These are phyloP conservation scores for Clathrus columnatus DNA, from an alignment of 768 basidiomycete genomes.

Conservation along the genomic window DNA sequence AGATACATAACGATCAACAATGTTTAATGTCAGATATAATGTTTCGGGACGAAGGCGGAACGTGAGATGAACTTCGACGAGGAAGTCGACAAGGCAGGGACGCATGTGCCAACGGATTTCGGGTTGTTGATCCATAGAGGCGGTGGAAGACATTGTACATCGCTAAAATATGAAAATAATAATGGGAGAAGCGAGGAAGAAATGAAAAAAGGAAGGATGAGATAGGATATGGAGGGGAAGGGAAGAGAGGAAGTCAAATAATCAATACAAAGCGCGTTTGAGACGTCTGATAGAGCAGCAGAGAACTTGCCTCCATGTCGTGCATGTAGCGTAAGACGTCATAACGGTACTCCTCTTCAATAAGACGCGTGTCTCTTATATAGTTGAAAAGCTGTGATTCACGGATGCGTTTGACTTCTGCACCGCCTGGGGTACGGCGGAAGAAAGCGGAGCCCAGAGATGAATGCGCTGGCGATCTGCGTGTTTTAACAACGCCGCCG, in stretches of 20 bases:
- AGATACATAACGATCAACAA: conserved; percentile 98
- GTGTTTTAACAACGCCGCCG: conserved; percentile 62
- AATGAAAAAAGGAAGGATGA: not conserved
- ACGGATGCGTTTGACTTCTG: conserved; percentile 16
- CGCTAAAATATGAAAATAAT: conserved; percentile 35
- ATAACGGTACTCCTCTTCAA: conserved; percentile 93
- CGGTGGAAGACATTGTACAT: conserved; percentile 80
- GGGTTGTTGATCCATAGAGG: conserved; percentile 98
- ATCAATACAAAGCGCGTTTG: not conserved
- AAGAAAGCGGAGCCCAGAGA: conserved; percentile 38
- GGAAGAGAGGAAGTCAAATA: conserved; percentile 13
- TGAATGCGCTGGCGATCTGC: conserved; percentile 42
- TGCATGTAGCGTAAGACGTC: conserved; percentile 94
- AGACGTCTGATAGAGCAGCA: not conserved
- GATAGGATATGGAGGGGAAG: conserved; percentile 13
- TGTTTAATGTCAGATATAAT: conserved; percentile 95
- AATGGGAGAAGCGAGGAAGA: not conserved
- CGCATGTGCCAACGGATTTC: conserved; percentile 99
- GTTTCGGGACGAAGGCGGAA: conserved; percentile 98
- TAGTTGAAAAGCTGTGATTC: conserved; percentile 26
- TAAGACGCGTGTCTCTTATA: conserved; percentile 33
- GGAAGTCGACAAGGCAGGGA: conserved; percentile 94
- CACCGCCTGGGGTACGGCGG: conserved; percentile 56
- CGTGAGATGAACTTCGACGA: conserved; percentile 97
- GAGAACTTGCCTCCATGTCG: conserved; percentile 91